These are phyloP conservation scores for Chlamydomonas incerta DNA, from an alignment of 139 green algal species.

Conservation along the genomic window DNA sequence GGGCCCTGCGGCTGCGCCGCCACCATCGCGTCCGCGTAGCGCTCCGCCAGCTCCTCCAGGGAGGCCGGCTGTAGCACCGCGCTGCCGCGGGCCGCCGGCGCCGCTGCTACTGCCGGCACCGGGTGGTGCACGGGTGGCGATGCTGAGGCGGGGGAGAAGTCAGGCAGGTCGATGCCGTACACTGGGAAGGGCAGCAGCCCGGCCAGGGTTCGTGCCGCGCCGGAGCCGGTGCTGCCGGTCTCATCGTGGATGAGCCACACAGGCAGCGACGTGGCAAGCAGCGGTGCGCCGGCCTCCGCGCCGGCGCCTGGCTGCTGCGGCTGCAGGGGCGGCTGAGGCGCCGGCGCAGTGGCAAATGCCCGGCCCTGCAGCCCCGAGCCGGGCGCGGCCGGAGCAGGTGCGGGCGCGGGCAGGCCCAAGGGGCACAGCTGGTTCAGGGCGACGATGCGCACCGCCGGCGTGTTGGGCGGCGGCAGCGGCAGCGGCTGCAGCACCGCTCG, in stretches of 20 bases:
- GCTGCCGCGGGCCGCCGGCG: slow-evolving; percentile 12
- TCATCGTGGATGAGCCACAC: slow-evolving; percentile 80
- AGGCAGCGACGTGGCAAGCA: slow-evolving; percentile 37
- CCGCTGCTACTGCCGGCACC: neutral
- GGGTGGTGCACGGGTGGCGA: neutral
- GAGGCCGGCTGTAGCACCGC: slow-evolving; percentile 9
- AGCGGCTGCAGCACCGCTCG: neutral
- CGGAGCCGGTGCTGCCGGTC: slow-evolving; percentile 40
- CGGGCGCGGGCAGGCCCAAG: neutral
- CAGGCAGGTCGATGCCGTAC: slow-evolving; percentile 53
- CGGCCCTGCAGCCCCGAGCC: too few species aligned
- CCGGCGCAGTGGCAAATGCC: too few species aligned
- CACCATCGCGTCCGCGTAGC: slow-evolving; percentile 50
- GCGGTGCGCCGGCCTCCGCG: too few species aligned
- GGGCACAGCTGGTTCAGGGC: slow-evolving; percentile 38
- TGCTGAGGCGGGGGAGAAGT: neutral
- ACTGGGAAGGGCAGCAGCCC: slow-evolving; percentile 48
- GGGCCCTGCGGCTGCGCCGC: slow-evolving; percentile 68
- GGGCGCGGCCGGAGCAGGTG: too few species aligned
- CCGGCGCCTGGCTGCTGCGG: slow-evolving; percentile 22
- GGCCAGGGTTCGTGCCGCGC: slow-evolving; percentile 23
- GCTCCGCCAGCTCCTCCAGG: slow-evolving; percentile 50
- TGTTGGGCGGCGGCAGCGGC: neutral
- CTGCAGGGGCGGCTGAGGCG: neutral
- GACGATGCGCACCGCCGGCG: neutral